Conservation (phyloP, 1,139 yeast species). For the Diutina siamensis region DNA sequence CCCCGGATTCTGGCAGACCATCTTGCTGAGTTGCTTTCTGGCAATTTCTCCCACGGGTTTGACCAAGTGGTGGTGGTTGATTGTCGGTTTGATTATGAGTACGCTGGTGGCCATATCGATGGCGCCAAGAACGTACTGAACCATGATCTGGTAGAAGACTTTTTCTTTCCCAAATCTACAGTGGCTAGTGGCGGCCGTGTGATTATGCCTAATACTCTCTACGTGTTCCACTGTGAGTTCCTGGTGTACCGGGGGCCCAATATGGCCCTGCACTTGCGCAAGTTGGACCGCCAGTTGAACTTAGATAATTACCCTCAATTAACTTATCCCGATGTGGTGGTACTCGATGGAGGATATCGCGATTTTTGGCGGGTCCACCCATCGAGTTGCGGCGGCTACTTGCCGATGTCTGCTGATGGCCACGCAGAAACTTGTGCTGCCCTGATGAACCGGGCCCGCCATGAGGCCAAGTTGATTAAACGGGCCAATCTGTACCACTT, state of each 20-base stretch:
- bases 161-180: slow-evolving; percentile 17
- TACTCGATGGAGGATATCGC: slow-evolving; percentile 87
- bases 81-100: slow-evolving; percentile 90
- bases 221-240: slow-evolving; percentile 90
- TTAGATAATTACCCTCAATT: slow-evolving; percentile 67
- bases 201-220: slow-evolving; percentile 19
- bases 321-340: slow-evolving; percentile 77
- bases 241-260: slow-evolving; percentile 88
- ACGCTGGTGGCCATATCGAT: slow-evolving; percentile 80
- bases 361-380: slow-evolving; percentile 41
- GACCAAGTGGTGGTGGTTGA: slow-evolving; percentile 60
- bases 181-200: slow-evolving; percentile 5
- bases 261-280: slow-evolving; percentile 78
- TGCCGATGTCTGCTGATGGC: slow-evolving; percentile 76
- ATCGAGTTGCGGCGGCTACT: slow-evolving; percentile 69
- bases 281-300: slow-evolving; percentile 68
- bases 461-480: slow-evolving; percentile 37
- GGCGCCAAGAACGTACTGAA: slow-evolving; percentile 73
- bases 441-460: slow-evolving; percentile 60
- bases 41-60: slow-evolving; percentile 23
- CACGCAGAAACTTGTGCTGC: slow-evolving; percentile 57
- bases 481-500: slow-evolving; percentile 25
- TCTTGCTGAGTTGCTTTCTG: slow-evolving; percentile 21
- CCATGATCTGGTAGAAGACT: slow-evolving; percentile 52
- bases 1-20: slow-evolving; percentile 50